Evolutionary conservation across 257 asterid species (phyloP), one percentile per base, ranked within the genome.

Genomic region (Cruciata laevipes): DNA sequence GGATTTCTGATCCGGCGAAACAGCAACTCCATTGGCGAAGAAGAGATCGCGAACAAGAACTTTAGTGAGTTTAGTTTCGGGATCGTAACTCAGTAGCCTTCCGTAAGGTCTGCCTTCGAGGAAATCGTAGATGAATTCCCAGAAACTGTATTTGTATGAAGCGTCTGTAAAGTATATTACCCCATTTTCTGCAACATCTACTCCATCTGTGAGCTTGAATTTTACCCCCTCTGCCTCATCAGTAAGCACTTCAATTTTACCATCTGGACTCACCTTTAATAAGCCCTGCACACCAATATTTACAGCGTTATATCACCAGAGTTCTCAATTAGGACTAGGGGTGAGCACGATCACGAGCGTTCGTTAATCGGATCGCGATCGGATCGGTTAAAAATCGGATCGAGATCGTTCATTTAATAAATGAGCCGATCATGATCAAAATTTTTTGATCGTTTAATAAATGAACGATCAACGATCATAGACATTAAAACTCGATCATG

Each of bases 111-210:
- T 71, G 4, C 95, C 97, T 61, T 86, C 97, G 0, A 80, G 25
- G n/a, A 82, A 0, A 53, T 90, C 99, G n/a, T 32, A 17, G 12
- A 31, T 0, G 56, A 17, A 0, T 3, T 89, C 81, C 24, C 78
- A 16, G 20, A 80, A 6, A 4, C 17, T 20, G 80, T 88, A 64
- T 64, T 84, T 87, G 70, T 73, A 73, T 0, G 99, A 86, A 53
- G 99, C 97, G 58, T 93, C 99, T 0, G 97, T 84, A 75, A 93
- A 93, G 79, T 93, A 93, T 58, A 93, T 69, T 0, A 73, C 76
- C 51, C 97, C 98, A 47, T 93, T 82, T 6, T 66, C 78, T 5
- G 83, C 84, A 24, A 90, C 51, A 44, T 84, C 98, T 5, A 85
- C 94, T 0, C 87, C 98, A 60, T 93, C 95, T 4, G 96, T 85